Conservation (phyloP, 1,284 basidiomycete species). For the Crepidotus sp. region DNA sequence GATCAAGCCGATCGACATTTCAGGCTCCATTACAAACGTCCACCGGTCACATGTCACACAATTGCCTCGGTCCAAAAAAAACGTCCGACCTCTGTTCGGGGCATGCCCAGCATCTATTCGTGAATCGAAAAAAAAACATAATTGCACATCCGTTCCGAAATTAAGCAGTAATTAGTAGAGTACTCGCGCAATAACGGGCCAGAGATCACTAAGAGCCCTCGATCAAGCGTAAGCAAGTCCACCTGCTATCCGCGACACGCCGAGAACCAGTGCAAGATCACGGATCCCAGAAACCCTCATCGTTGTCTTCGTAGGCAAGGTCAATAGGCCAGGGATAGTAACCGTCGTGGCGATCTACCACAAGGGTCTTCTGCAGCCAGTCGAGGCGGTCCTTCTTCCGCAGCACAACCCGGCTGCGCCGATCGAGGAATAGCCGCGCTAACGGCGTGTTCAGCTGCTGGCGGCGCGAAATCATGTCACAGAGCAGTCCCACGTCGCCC, state of each 20-base stretch:
- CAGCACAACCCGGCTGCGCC: slow-evolving; percentile 27
- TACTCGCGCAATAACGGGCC: background rate
- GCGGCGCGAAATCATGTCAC: slow-evolving; percentile 24
- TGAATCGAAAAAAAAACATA: too few species aligned
- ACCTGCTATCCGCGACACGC: background rate
- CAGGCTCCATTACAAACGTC: background rate
- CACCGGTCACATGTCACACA: background rate
- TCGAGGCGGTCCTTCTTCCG: slow-evolving; percentile 25
- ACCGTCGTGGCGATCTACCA: slow-evolving; percentile 25
- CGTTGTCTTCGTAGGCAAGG: slow-evolving; percentile 30
- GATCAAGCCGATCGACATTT: background rate
- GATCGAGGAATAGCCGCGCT: slow-evolving; percentile 26
- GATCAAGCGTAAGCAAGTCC: background rate
- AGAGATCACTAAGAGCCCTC: background rate
- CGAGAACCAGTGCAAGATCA: too few species aligned
- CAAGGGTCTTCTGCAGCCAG: slow-evolving; percentile 24
- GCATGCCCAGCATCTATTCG: background rate
- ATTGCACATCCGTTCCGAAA: background rate
- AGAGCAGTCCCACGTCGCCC: slow-evolving; percentile 24
- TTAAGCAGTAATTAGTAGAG: background rate
- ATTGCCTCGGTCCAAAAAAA: background rate
- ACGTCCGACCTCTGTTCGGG: too few species aligned
- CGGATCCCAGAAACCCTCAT: slow-evolving; percentile 24
- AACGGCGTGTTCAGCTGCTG: slow-evolving; percentile 21
- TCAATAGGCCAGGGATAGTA: slow-evolving; percentile 30